These are phyloP conservation scores for Trypanosoma caninum DNA, from an alignment of 208 protist species.

Conservation along the genomic window DNA sequence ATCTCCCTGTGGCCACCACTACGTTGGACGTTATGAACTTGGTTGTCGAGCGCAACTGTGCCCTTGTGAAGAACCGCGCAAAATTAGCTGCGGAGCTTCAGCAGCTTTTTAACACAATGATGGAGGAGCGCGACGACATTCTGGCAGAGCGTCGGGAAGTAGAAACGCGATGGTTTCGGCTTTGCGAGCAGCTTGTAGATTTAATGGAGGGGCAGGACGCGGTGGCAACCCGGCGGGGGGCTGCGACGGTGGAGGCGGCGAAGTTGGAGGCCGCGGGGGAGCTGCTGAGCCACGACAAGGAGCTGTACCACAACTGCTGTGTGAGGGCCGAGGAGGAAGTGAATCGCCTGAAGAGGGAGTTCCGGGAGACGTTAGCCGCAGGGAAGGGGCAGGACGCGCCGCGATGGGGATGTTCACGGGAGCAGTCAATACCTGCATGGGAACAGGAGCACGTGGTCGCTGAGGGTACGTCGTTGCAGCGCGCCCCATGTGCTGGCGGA, in stretches of 20 bases:
- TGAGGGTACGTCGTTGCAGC: not conserved
- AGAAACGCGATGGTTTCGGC: constrained; percentile 9
- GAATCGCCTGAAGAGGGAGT: constrained; percentile 9
- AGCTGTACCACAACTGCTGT: constrained; percentile 13
- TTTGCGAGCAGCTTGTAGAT: constrained; percentile 15
- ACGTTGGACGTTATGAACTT: constrained; percentile 31
- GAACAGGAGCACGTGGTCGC: constrained; percentile 5
- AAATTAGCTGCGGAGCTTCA: not conserved
- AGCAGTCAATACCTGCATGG: constrained; percentile 25
- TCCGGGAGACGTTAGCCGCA: constrained; percentile 1
- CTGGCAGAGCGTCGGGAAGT: constrained; percentile 20
- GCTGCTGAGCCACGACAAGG: constrained; percentile 22
- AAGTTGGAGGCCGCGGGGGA: constrained; percentile 25
- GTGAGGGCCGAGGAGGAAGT: constrained; percentile 8
- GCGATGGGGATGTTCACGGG: constrained; percentile 9
- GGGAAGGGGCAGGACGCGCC: constrained; percentile 1
- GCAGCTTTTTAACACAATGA: not conserved
- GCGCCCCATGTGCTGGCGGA: not conserved
- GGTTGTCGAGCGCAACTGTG: constrained; percentile 4
- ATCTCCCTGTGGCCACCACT: constrained; percentile 28
- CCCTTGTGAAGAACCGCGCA: not conserved
- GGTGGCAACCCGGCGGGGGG: not conserved
- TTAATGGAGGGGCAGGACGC: constrained; percentile 20
- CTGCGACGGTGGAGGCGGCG: constrained; percentile 18
- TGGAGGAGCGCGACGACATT: constrained; percentile 2